Evolutionary conservation across 148 eudicot genomes (phyloP).

Genomic region (Limonium bicolor): DNA sequence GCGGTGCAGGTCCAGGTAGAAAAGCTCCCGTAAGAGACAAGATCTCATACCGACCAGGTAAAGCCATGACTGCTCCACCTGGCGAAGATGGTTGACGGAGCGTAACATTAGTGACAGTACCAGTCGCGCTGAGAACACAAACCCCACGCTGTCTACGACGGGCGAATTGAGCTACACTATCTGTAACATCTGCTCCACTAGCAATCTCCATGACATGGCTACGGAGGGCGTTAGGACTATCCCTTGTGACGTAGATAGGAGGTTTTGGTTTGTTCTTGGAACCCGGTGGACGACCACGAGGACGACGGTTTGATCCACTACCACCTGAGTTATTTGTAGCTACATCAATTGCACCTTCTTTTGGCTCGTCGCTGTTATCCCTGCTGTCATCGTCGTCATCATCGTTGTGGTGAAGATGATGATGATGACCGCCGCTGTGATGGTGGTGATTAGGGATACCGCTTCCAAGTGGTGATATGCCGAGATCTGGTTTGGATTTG

Average conservation of each 20-base stretch:
- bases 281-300: conserved; percentile 43
- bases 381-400: conserved; percentile 17
- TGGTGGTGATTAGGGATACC: conserved; percentile 2
- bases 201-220: conserved; percentile 54
- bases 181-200: conserved; percentile 33
- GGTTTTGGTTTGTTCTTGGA: conserved; percentile 56
- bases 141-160: conserved; percentile 39
- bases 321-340: not conserved
- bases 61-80: conserved; percentile 20
- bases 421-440: not conserved
- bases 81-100: conserved; percentile 26
- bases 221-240: conserved; percentile 50
- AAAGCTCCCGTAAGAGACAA: conserved; percentile 44
- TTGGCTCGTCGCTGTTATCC: conserved; percentile 28
- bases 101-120: conserved; percentile 36
- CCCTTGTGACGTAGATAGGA: conserved; percentile 42
- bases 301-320: conserved; percentile 23
- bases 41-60: conserved; percentile 58
- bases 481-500: conserved; percentile 40
- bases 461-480: conserved; percentile 14
- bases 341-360: conserved; percentile 42
- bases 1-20: conserved; percentile 38
- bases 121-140: conserved; percentile 44
- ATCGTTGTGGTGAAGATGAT: conserved; percentile 1
- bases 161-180: conserved; percentile 36